Conservation (phyloP, 768 basidiomycete genomes). For the Piloderma croceum region DNA sequence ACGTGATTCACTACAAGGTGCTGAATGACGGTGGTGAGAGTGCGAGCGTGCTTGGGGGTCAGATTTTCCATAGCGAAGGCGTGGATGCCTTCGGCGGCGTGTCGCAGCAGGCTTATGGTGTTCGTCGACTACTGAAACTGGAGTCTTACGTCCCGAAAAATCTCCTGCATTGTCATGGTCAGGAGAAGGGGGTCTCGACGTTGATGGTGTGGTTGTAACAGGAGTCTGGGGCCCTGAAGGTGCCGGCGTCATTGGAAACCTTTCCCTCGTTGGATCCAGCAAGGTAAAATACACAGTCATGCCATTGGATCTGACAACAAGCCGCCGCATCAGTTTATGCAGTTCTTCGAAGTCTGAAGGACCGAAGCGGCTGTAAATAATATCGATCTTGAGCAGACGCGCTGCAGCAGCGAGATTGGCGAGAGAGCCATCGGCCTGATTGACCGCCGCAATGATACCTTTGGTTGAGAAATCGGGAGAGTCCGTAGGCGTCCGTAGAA, state of each 20-base stretch:
- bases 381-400: conserved; percentile 51
- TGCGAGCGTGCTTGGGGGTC: no score
- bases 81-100: no score
- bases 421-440: conserved; percentile 43
- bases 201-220: conserved; percentile 21
- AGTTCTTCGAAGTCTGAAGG: conserved; percentile 51
- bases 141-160: no score
- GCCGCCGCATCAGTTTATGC: conserved; percentile 42
- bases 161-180: no score
- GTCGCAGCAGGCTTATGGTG: no score
- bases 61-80: no score
- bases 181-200: conserved; percentile 27
- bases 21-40: no score
- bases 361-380: conserved; percentile 55
- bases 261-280: conserved; percentile 57
- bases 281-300: conserved; percentile 56
- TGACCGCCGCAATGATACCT: conserved; percentile 27
- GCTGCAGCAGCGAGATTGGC: conserved; percentile 46
- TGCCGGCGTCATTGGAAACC: conserved; percentile 47
- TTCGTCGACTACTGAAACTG: no score
- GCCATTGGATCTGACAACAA: conserved; percentile 57
- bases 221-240: conserved; percentile 34
- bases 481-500: conserved; percentile 39
- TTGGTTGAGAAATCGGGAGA: conserved; percentile 26
- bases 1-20: no score